phyloP scores from a whole-genome alignment of 2,329 filamentous ascomycete species.

The Monilinia fructigena region DNA sequence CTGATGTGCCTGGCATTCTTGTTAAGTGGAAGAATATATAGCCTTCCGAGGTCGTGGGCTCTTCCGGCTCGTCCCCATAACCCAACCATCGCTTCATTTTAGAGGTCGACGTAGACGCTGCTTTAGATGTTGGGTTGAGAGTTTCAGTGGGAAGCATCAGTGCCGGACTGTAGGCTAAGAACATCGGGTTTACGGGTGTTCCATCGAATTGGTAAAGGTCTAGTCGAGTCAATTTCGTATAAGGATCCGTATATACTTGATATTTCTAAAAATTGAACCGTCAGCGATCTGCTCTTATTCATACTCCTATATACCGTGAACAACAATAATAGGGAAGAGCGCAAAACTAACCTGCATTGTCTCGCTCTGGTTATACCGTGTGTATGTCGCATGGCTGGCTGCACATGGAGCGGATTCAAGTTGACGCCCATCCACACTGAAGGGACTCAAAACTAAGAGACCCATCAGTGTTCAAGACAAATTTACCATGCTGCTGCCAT shows the following conservation, averaged over 20 bases:
- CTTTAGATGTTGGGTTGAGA: constrained; percentile 53
- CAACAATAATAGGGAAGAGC: not conserved
- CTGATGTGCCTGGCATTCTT: constrained; percentile 38
- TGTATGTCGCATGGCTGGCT: constrained; percentile 53
- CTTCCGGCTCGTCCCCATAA: constrained; percentile 35
- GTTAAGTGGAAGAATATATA: constrained; percentile 34
- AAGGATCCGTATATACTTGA: constrained; percentile 53
- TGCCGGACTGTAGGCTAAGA: constrained; percentile 60
- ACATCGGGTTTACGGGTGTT: constrained; percentile 65
- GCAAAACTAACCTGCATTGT: constrained; percentile 52
- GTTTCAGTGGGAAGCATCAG: constrained; percentile 69
- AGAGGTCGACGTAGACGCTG: constrained; percentile 41
- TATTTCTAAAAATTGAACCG: constrained; percentile 38
- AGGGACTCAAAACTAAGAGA: constrained; percentile 58
- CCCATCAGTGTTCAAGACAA: constrained; percentile 54
- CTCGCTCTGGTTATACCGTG: constrained; percentile 65
- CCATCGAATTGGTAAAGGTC: constrained; percentile 65
- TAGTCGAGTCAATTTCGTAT: constrained; percentile 60
- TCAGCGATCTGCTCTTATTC: not conserved
- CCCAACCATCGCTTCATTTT: constrained; percentile 41
- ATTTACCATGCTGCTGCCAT: constrained; percentile 72
- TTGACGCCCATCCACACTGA: constrained; percentile 66
- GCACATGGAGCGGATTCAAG: constrained; percentile 64
- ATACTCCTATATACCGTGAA: not conserved
- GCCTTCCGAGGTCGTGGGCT: constrained; percentile 42